A percentile compares a stretch with the other conserved stretches of the same genome.
These are phyloP conservation scores for Cadophora luteo-olivacea DNA, from an alignment of 2,329 filamentous ascomycete species.

Conservation along the genomic window DNA sequence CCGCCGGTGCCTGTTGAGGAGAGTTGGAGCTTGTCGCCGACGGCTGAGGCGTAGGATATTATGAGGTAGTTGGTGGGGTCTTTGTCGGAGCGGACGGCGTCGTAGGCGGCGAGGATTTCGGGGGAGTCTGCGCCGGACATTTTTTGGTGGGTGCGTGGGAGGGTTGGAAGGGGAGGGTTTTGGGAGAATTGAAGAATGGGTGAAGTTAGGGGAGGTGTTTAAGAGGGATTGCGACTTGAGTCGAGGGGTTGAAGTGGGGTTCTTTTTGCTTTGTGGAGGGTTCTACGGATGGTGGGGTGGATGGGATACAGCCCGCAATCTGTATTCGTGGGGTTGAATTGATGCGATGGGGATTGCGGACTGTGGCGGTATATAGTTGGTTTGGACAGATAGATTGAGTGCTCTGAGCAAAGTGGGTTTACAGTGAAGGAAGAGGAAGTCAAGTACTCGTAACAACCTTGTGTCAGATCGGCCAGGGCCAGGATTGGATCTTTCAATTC, in stretches of 20 bases:
- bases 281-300: background rate
- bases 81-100: conserved; percentile 71
- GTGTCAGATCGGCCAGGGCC: conserved; percentile 19
- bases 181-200: no score
- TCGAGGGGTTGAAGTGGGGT: conserved; percentile 23
- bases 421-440: background rate
- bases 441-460: conserved; percentile 6
- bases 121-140: conserved; percentile 65
- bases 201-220: no score
- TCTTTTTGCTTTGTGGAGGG: background rate
- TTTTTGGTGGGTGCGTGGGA: conserved; percentile 16
- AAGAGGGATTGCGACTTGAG: no score
- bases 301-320: conserved; percentile 15
- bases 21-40: conserved; percentile 62
- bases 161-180: background rate
- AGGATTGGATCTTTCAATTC: background rate
- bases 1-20: conserved; percentile 65
- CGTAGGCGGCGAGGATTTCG: conserved; percentile 69
- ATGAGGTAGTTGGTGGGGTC: conserved; percentile 71
- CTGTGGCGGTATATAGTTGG: background rate
- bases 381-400: background rate
- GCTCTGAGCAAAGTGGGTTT: no score
- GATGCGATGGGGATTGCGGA: conserved; percentile 22
- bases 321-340: background rate
- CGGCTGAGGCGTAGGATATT: conserved; percentile 63